A percentile compares a stretch with the other conserved stretches of the same genome.
These are phyloP conservation scores for Eucalyptus tenuipes DNA, from an alignment of 345 rosid species.

Conservation along the genomic window DNA sequence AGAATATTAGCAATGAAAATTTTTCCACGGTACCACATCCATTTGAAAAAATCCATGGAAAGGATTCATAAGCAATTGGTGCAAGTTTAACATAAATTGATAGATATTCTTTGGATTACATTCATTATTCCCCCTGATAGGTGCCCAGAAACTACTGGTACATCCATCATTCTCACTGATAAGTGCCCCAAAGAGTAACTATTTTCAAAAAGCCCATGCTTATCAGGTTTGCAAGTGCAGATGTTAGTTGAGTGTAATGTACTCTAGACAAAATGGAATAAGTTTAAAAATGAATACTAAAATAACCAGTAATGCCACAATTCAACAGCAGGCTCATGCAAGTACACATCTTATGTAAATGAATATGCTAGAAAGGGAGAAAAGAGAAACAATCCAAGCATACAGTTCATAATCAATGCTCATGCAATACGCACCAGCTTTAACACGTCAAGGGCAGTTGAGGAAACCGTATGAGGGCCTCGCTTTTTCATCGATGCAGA, in stretches of 20 bases:
- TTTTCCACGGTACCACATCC: neutral
- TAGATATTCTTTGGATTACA: neutral
- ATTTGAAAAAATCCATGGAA: neutral
- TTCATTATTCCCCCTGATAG: neutral
- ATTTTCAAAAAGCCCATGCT: neutral
- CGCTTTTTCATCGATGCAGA: constrained; percentile 64
- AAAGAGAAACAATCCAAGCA: neutral
- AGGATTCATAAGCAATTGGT: neutral
- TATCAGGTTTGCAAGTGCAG: neutral
- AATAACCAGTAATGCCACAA: neutral
- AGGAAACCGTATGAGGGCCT: constrained; percentile 66
- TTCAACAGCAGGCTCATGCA: neutral
- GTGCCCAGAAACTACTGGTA: neutral
- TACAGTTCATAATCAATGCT: neutral
- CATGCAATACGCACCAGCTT: constrained; percentile 47
- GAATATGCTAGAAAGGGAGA: neutral
- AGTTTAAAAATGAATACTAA: neutral
- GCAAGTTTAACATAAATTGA: neutral
- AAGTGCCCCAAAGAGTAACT: neutral
- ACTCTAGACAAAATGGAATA: neutral
- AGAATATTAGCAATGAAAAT: neutral
- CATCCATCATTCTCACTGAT: neutral
- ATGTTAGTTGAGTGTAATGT: neutral
- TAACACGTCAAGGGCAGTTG: constrained; percentile 82
- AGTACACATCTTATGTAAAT: neutral